A percentile compares a stretch with the other conserved stretches of the same genome.
phyloP scores from a whole-genome alignment of 441 rosid genomes.

The Erodium moschatum region DNA sequence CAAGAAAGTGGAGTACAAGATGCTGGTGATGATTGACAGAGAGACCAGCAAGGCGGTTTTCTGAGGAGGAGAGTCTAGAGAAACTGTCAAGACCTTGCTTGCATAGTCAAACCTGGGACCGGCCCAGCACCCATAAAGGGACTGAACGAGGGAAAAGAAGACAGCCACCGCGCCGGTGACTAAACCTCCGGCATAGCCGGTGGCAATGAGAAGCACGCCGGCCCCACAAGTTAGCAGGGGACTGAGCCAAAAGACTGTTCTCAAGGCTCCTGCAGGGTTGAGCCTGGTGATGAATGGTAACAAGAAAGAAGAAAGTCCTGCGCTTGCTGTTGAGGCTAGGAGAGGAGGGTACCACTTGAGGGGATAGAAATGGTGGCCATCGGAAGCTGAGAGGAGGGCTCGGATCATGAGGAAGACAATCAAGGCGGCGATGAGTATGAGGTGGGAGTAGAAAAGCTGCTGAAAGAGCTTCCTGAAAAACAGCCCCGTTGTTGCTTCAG shows the following conservation, averaged over 20 bases:
- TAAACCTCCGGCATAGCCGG: constrained; percentile 41
- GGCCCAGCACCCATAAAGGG: constrained; percentile 73
- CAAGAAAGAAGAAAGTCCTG: constrained; percentile 39
- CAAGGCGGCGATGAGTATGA: constrained; percentile 37
- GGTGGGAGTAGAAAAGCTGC: constrained; percentile 45
- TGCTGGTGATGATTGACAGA: constrained; percentile 27
- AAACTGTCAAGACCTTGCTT: constrained; percentile 34
- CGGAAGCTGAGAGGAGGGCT: constrained; percentile 36
- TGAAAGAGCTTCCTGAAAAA: constrained; percentile 41
- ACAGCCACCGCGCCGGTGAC: constrained; percentile 41
- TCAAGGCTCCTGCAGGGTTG: constrained; percentile 46
- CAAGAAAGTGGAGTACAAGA: constrained; percentile 43
- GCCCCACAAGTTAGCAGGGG: constrained; percentile 51
- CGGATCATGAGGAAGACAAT: constrained; percentile 45
- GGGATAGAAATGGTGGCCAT: constrained; percentile 48
- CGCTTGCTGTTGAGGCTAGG: constrained; percentile 43
- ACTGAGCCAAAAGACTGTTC: constrained; percentile 54
- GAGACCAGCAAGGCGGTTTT: constrained; percentile 28
- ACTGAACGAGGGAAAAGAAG: constrained; percentile 38
- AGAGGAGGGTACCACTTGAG: constrained; percentile 74
- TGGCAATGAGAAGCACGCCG: constrained; percentile 47
- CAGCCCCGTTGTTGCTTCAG: constrained; percentile 31
- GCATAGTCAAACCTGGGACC: constrained; percentile 47
- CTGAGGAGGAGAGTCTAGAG: constrained; percentile 43
- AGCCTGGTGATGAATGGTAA: constrained; percentile 43